These are phyloP conservation scores for Elymus sibiricus DNA, from an alignment of 176 grass and related monocot genomes.

Conservation along the genomic window DNA sequence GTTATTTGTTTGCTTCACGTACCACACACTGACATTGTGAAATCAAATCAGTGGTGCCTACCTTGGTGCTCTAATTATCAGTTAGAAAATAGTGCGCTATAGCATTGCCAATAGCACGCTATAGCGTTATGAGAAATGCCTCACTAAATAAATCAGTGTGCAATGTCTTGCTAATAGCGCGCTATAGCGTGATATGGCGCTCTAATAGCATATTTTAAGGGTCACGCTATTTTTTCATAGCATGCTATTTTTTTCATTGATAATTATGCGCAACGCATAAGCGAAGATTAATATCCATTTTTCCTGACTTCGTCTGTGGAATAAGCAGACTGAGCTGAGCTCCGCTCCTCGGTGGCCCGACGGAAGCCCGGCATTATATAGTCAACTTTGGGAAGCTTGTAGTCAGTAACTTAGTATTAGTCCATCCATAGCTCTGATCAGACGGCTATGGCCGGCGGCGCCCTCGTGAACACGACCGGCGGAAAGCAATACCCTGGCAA, in stretches of 20 bases:
- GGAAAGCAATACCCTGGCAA: conserved; percentile 68
- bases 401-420: not conserved
- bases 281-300: not conserved
- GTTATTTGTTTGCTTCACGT: not conserved
- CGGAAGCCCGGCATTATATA: not conserved
- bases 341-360: not conserved
- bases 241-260: too few relatives aligned
- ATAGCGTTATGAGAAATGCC: too few relatives aligned
- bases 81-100: too few relatives aligned
- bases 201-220: too few relatives aligned
- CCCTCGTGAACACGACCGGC: conserved; percentile 38
- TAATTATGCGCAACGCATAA: too few relatives aligned
- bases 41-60: too few relatives aligned
- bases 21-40: not conserved
- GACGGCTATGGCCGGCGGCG: conserved; percentile 54
- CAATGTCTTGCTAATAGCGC: too few relatives aligned
- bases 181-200: too few relatives aligned
- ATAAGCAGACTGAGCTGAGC: not conserved
- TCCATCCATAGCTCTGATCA: not conserved
- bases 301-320: not conserved
- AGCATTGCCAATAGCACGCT: too few relatives aligned
- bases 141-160: too few relatives aligned
- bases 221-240: too few relatives aligned
- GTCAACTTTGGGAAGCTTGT: not conserved
- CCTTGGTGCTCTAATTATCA: too few relatives aligned